Base-by-base conservation (phyloP, 169 alveolate species). In the Eimeria sp. region DNA sequence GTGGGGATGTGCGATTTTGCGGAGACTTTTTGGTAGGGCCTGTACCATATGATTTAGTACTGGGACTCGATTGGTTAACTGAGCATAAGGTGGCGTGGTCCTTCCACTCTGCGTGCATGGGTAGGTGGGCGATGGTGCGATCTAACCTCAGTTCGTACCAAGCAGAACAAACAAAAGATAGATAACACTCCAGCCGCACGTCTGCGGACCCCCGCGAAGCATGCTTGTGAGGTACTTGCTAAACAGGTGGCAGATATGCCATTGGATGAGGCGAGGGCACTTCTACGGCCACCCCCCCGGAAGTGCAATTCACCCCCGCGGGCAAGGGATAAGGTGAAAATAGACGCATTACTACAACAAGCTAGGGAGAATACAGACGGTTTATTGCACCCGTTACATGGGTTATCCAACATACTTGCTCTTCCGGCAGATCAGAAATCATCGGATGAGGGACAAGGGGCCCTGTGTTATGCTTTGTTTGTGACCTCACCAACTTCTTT, bases 21-120 rank as follows among this genome's bases (percentile, higher is more conserved):
- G 84, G 84, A 9, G 84, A 73, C 84, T 73, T 73, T 27, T n/a
- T 73, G 4, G 84, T 73, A 11, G 84, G 84, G 57, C 84, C 84
- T 6, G 14, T 30, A 2, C 84, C 84, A 4, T 73, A 73, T 27
- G 54, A 73, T n/a, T 27, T 73, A 5, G 13, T 73, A 2, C 57
- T 34, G 5, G 84, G 57, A 27, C 51, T 73, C 5, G 84, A 73
- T 57, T 73, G 84, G 84, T 57, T 73, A 34, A 73, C 14, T 30
- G 40, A 10, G 9, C 57, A 73, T 73, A 11, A 40, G 57, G 84
- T 73, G 49, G 61, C 84, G 57, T 73, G 84, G 84, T 73, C 9
- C 57, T 45, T 45, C 84, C 84, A 73, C 58, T 73, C 84, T 73
- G 34, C 84, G 51, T 27, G 40, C 14, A 30, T 73, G 20, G 11